Conservation (phyloP, 2,329 filamentous ascomycete genomes). For the Aspergillus unguis region DNA sequence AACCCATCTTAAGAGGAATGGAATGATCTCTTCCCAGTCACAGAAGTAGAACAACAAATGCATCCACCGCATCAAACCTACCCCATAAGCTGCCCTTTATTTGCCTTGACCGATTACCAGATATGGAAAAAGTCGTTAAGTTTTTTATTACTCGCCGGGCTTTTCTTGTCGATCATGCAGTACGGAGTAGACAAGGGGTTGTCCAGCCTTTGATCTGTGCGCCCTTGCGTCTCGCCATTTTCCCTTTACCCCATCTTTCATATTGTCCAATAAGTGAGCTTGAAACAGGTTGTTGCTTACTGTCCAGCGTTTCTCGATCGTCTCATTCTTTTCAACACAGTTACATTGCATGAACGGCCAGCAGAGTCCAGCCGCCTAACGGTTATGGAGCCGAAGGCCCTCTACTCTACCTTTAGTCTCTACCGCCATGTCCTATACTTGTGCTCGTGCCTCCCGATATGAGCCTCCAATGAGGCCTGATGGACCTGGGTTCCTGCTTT, state of each 20-base stretch:
- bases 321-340: slow-evolving; percentile 18
- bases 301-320: slow-evolving; percentile 8
- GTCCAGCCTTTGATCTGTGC: slow-evolving; percentile 9
- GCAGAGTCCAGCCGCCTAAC: slow-evolving; percentile 10
- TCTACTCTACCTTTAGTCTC: too few species aligned
- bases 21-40: neutral
- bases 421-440: neutral
- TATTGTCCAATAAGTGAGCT: slow-evolving; percentile 14
- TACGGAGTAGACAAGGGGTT: slow-evolving; percentile 3
- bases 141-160: slow-evolving; percentile 5
- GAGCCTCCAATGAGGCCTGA: slow-evolving; percentile 6
- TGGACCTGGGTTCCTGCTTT: slow-evolving; percentile 10
- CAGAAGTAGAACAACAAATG: slow-evolving; percentile 13
- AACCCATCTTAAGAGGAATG: too few species aligned
- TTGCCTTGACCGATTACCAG: neutral
- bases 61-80: slow-evolving; percentile 15
- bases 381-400: neutral
- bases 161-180: neutral
- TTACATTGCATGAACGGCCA: slow-evolving; percentile 25
- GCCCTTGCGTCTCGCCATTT: slow-evolving; percentile 21
- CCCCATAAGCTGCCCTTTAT: slow-evolving; percentile 14
- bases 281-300: neutral
- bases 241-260: slow-evolving; percentile 8
- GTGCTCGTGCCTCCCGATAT: neutral
- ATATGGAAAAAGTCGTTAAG: too few species aligned